Evolutionary conservation across 1,284 basidiomycete genomes (phyloP), one percentile per base, ranked within the genome.

Genomic region (Papiliotrema flavescens): DNA sequence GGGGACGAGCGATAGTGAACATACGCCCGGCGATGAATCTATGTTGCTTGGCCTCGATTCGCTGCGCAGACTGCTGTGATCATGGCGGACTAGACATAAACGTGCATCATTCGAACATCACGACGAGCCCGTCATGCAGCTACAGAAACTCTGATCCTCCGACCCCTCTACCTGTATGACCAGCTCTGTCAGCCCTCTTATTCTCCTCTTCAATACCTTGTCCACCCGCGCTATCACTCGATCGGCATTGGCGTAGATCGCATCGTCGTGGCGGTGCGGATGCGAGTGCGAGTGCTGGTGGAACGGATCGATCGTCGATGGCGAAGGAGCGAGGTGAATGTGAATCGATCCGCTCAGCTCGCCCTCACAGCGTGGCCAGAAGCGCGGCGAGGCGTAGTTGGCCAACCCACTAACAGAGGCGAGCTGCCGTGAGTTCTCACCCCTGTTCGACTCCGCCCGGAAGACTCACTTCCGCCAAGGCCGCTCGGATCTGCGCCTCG

Each of bases 361-460:
- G 11, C 84, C 82, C 2, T 89, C 84, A 72, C 97, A 95, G 75
- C 96, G 92, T 0, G 94, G 93, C 96, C 96, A 98, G 77, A 99
- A 96, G 17, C 91, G 83, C 0, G 94, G 85, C 1, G 82, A 80
- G 2, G 85, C 85, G 74, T 88, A 96, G 1, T 88, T 88, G 0
- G 81, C 83, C 0, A 98, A 79, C 1, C 92, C 95, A 58, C 90
- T 85, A 37, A 94, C 78, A 5, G 75, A 71, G 0, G 78, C 69
- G 8, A 87, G 79, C 85, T 87, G 50, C n/a, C 28, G 28, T 32
- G 1, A 15, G 47, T 43, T 26, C 55, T 49, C 15, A n/a, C n/a
- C 23, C 5, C 61, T 37, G 17, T 46, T 46, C 19, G 13, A 26
- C 40, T 19, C n/a, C 28, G 4, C 35, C 9, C 19, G 32, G 6